Base-by-base conservation (phyloP, 805 yeast genomes). In the Myxozyma sirexii region DNA sequence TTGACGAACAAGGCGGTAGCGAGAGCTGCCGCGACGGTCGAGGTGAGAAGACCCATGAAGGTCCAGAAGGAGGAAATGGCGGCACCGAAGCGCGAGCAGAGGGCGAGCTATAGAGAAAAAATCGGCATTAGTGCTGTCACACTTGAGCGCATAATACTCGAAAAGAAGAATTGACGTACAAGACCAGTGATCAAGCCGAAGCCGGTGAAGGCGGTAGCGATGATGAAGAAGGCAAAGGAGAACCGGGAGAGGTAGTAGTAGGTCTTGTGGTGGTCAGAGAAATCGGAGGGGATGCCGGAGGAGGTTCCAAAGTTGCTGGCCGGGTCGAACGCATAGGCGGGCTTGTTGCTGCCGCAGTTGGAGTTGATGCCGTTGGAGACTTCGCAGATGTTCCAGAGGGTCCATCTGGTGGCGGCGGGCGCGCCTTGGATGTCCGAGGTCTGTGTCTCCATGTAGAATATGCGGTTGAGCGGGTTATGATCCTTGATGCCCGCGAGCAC, bases 241-340 rank as follows among this genome's bases (percentile, higher is more conserved):
- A 86, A 81, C 66, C 93, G 82, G 19, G 90, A 80, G 69, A 86
- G 74, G 74, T 84, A 86, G 75, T 79, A 90, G 72, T 80, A 85
- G 43, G 81, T 74, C 65, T 80, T 76, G 63, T 82, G 78, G 70
- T 79, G 71, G 33, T 72, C 66, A 53, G 76, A 67, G 67, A 90
- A 85, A 26, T 75, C 74, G 2, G 70, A 37, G 26, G 96, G 96
- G 52, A 86, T 79, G 51, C 78, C 79, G 5, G 63, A 60, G 42
- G 76, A 69, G 54, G 85, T 78, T 48, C 79, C 80, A 68, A 90
- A 90, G 76, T 90, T 89, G 68, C 83, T 84, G 48, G 74, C 81
- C 29, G 97, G 97, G 26, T 96, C 88, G 71, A 91, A 84, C 44
- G 97, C 90, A 75, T 80, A 85, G n/a, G 89, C 97, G 19, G 97